Conservation (phyloP, 768 basidiomycete genomes). For the Kockovaella imperatae region DNA sequence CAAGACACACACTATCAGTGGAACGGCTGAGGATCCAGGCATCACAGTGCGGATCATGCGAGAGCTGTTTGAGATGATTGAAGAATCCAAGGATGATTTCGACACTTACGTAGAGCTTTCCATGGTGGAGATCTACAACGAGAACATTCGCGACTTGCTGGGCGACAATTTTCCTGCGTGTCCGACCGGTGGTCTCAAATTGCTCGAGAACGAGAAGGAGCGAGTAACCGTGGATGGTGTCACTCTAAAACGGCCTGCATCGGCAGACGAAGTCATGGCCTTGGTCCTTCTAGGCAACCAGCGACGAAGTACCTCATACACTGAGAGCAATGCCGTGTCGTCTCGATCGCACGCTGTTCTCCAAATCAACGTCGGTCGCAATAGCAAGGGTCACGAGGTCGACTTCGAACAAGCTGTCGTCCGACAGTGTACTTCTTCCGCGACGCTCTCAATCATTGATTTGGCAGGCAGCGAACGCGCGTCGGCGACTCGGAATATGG, state of each 20-base stretch:
- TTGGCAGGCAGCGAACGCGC: slow-evolving; percentile 95
- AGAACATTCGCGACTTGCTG: slow-evolving; percentile 93
- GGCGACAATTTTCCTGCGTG: slow-evolving; percentile 55
- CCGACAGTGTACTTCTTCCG: slow-evolving; percentile 45
- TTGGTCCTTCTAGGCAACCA: slow-evolving; percentile 84
- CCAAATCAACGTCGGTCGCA: slow-evolving; percentile 84
- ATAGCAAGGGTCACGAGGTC: slow-evolving; percentile 62
- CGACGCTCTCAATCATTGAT: slow-evolving; percentile 94
- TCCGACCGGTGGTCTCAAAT: slow-evolving; percentile 79
- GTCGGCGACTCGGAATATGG: slow-evolving; percentile 93
- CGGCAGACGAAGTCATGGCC: slow-evolving; percentile 87
- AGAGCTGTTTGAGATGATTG: slow-evolving; percentile 87
- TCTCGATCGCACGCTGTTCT: slow-evolving; percentile 97
- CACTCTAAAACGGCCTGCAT: slow-evolving; percentile 67
- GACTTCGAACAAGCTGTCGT: slow-evolving; percentile 73
- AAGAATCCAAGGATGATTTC: slow-evolving; percentile 76
- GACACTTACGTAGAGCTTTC: slow-evolving; percentile 82
- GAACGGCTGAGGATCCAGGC: slow-evolving; percentile 76
- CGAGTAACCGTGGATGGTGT: slow-evolving; percentile 78
- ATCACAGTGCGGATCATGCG: slow-evolving; percentile 96
- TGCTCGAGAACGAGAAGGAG: slow-evolving; percentile 80
- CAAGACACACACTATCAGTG: slow-evolving; percentile 98
- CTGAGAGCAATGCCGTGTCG: slow-evolving; percentile 91
- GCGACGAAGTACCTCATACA: slow-evolving; percentile 83
- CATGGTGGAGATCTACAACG: slow-evolving; percentile 98